phyloP scores from a whole-genome alignment of 352 stramenopile species.

The Pythium periplocum region DNA sequence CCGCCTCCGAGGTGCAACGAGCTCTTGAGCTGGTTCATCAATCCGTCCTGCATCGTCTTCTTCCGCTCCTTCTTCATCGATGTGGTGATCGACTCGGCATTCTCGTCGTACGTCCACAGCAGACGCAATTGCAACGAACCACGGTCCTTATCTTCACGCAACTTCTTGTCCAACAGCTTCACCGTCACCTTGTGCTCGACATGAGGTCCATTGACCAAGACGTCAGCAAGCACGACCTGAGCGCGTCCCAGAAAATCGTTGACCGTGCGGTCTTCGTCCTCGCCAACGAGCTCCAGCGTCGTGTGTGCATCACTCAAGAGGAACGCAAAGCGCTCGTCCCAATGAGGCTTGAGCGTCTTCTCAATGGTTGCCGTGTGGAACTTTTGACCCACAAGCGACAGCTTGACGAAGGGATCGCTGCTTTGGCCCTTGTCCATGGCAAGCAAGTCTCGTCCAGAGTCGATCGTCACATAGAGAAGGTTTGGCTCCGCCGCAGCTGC shows the following conservation, averaged over 20 bases:
- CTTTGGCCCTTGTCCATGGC: constrained; percentile 72
- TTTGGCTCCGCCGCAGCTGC: constrained; percentile 23
- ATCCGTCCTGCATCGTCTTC: constrained; percentile 28
- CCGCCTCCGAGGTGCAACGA: constrained; percentile 27
- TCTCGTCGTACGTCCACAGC: constrained; percentile 41
- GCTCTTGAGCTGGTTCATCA: constrained; percentile 47
- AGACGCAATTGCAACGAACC: constrained; percentile 51
- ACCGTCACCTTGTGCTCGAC: constrained; percentile 46
- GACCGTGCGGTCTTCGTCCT: constrained; percentile 62
- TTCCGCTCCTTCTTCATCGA: constrained; percentile 35
- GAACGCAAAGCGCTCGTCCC: constrained; percentile 67
- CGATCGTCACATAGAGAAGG: constrained; percentile 62
- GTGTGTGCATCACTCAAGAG: constrained; percentile 32
- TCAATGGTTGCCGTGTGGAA: constrained; percentile 56
- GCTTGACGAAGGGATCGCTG: constrained; percentile 85
- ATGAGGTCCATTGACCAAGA: constrained; percentile 24
- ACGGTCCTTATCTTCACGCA: constrained; percentile 44
- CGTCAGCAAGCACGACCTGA: constrained; percentile 41
- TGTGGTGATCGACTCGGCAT: constrained; percentile 37
- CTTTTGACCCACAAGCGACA: constrained; percentile 67
- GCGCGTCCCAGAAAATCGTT: constrained; percentile 70
- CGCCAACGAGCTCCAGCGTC: constrained; percentile 52
- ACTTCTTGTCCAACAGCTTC: constrained; percentile 49
- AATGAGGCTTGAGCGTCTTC: constrained; percentile 73
- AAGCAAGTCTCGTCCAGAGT: constrained; percentile 71